Conservation (phyloP, 1,284 basidiomycete species). For the Cutaneotrichosporon curvatum region DNA sequence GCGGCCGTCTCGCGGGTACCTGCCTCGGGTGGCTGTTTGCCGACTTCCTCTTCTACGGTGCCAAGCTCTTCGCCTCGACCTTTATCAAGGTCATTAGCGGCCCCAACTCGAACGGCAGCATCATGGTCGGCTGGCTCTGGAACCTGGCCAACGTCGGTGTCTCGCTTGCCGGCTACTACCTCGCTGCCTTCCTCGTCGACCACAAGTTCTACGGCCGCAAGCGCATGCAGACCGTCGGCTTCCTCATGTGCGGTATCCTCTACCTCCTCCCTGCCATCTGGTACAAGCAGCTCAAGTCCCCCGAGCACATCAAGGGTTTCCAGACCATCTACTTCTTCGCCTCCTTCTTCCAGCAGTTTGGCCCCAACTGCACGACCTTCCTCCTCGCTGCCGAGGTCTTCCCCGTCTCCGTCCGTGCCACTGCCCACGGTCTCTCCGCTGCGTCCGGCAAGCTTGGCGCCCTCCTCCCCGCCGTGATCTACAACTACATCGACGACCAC, state of each 20-base stretch:
- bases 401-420: conserved; percentile 51
- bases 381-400: conserved; percentile 50
- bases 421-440: conserved; percentile 49
- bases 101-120: conserved; percentile 37
- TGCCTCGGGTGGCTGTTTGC: conserved; percentile 51
- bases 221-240: conserved; percentile 51
- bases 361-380: conserved; percentile 50
- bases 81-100: conserved; percentile 50
- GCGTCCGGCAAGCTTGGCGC: conserved; percentile 51
- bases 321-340: conserved; percentile 52
- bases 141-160: conserved; percentile 51
- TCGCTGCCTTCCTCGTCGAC: conserved; percentile 53
- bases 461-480: conserved; percentile 47
- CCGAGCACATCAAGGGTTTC: conserved; percentile 46
- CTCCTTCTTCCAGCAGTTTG: conserved; percentile 53
- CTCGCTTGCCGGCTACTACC: conserved; percentile 51
- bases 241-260: conserved; percentile 49
- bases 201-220: conserved; percentile 50
- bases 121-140: conserved; percentile 51
- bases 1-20: conserved; percentile 50
- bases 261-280: conserved; percentile 45
- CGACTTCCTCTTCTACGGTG: conserved; percentile 52
- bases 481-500: conserved; percentile 41
- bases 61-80: conserved; percentile 46
- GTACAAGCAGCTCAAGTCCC: conserved; percentile 40